Evolutionary conservation across 176 grass and related monocot genomes (phyloP).

Genomic region (Carex parvula): DNA sequence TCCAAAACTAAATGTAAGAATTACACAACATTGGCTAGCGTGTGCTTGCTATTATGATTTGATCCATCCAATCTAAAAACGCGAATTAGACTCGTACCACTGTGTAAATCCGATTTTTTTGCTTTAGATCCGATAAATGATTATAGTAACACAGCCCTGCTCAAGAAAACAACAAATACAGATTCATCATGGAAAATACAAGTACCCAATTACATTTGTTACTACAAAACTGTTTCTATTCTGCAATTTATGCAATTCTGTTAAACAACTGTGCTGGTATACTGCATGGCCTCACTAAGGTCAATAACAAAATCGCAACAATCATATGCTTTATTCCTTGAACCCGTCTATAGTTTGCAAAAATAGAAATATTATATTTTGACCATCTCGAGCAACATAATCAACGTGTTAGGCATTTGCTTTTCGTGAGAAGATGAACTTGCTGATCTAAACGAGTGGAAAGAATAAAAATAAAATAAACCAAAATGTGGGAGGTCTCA

Average conservation of each 20-base stretch:
- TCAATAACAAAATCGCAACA: not conserved
- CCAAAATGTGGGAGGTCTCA: not conserved
- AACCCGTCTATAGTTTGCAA: not conserved
- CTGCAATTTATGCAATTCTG: not conserved
- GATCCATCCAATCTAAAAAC: too few relatives aligned
- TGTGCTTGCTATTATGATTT: too few relatives aligned
- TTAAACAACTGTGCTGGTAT: not conserved
- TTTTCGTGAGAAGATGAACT: not conserved
- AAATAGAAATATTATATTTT: not conserved
- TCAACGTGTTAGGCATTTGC: not conserved
- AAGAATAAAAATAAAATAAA: constrained; percentile 7
- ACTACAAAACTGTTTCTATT: not conserved
- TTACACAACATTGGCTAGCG: too few relatives aligned
- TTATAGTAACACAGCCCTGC: too few relatives aligned
- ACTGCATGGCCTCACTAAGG: not conserved
- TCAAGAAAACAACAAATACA: too few relatives aligned
- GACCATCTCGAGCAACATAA: not conserved
- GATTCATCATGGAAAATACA: too few relatives aligned
- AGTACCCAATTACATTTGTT: not conserved
- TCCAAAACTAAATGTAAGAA: too few relatives aligned
- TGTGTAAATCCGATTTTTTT: too few relatives aligned
- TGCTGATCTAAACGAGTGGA: not conserved
- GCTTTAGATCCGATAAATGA: too few relatives aligned
- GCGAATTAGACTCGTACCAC: too few relatives aligned
- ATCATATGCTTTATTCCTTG: not conserved